Base-by-base conservation (phyloP, 2,329 filamentous ascomycete genomes). In the Stylonectria norvegica region DNA sequence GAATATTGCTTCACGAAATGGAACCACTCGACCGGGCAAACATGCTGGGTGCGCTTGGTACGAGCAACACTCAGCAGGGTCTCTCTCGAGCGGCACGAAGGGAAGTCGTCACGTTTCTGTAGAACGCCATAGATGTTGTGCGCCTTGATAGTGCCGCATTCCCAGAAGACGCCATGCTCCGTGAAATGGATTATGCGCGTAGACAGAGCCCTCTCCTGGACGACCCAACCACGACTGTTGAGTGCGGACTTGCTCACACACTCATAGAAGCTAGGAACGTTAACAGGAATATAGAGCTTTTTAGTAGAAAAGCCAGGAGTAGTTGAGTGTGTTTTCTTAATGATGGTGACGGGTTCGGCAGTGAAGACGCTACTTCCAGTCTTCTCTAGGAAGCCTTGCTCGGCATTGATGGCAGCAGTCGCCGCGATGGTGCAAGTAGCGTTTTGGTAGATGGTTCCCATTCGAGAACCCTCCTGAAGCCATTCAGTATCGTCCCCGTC, bases 21-120 rank as follows among this genome's bases (percentile, higher is more conserved):
- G 19, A 28, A 36, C 34, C 23, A 29, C 34, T 36, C 34, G 6
- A 36, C 34, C 11, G 34, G 34, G 3, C 23, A 36, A 8, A 36
- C n/a, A 8, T 36, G 34, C 6, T n/a, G 8, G 5, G 22, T 29
- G 16, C 20, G 34, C 27, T 16, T 12, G 4, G 34, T 36, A 11
- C 34, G 34, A n/a, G 22, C 34, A 27, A 36, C 22, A 11, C 34
- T 36, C 10, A 36, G 34, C 20, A 36, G 6, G 6, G 20, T 36
- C 34, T 36, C 34, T 28, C 11, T 36, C 17, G 34, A 36, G 34
- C 20, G 33, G 10, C 33, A 36, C 11, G 34, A 27, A n/a, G 20
- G 34, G 10, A 36, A 28, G 22, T 36, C 34, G 6, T 36, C 20
- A 6, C 12, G 19, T 7, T 10, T 12, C 15, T 36, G 20, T 5